Evolutionary conservation across 2,329 filamentous ascomycete species (phyloP).

Genomic region (Pseudogymnoascus sp.): DNA sequence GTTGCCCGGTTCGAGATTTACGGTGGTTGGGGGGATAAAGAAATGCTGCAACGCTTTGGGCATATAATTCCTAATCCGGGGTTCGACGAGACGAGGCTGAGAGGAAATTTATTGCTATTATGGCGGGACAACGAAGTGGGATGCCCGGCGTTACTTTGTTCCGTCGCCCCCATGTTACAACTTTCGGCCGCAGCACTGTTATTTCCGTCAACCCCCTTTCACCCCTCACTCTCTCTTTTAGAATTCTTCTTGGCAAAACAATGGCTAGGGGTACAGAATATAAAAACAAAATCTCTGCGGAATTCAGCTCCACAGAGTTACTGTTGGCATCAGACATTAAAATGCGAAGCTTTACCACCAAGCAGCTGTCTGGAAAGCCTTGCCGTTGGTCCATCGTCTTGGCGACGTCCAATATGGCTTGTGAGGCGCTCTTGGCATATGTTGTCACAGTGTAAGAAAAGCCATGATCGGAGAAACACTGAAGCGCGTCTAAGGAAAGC

Average conservation of each 20-base stretch:
- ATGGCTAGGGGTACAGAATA: background rate
- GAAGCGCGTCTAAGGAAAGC: background rate
- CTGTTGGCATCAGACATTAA: background rate
- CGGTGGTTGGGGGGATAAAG: background rate
- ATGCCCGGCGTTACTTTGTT: background rate
- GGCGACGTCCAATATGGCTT: background rate
- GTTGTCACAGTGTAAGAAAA: background rate
- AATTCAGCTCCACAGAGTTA: background rate
- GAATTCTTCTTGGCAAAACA: background rate
- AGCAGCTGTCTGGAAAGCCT: background rate
- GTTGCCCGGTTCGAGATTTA: background rate
- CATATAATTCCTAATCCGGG: constrained; percentile 2
- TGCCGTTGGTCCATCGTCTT: background rate
- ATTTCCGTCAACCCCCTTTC: background rate
- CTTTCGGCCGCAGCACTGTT: background rate
- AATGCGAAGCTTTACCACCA: background rate
- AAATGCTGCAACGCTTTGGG: background rate
- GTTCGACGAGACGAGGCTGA: constrained; percentile 2
- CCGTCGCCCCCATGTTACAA: background rate
- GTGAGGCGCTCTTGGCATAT: background rate
- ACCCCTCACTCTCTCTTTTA: background rate
- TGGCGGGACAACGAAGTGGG: background rate
- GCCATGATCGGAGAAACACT: background rate
- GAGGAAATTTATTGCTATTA: constrained; percentile 1
- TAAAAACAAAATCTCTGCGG: background rate